Base-by-base conservation (phyloP, 2,329 filamentous ascomycete genomes). In the Magnaporthiopsis rhizophila region DNA sequence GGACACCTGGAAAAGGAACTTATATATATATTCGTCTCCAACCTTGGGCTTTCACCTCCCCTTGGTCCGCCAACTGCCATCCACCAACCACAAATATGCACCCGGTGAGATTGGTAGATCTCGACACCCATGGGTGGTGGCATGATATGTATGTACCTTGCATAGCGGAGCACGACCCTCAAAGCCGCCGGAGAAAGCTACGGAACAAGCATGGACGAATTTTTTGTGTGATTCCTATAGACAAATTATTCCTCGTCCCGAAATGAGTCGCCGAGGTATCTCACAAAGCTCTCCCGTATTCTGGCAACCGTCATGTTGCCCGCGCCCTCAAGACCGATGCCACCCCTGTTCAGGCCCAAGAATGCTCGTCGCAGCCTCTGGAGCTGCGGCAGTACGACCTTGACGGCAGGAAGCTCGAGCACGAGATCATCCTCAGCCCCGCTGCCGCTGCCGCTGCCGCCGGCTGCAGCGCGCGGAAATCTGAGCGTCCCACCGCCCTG, bases 361-460 rank as follows among this genome's bases (percentile, higher is more conserved):
- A 91, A 96, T 61, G 92, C 90, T 70, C 91, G 83, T 66, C 91
- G 81, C 69, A 93, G 78, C 67, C 91, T 82, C 77, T 96, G 91
- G 68, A 96, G 77, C 73, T 92, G 89, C 11, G 91, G 88, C 58
- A 95, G 73, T 1, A 88, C 88, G 62, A 92, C 77, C 67, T 85
- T 86, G 66, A 83, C 85, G 12, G 79, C 80, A 0, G 91, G 90
- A 62, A 95, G 77, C 68, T 88, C 83, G 28, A 95, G 80, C 1
- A 82, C 75, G 65, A 87, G 74, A 21, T 83, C 81, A 2, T 85
- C 81, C 24, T 74, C 79, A 1, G 68, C 15, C 65, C 69, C 64
- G 68, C 67, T 62, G 66, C 67, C 12, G 68, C 67, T 62, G 66
- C 67, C 13, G 36, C 69, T n/a, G n/a, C n/a, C n/a, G n/a, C n/a